phyloP scores from a whole-genome alignment of 106 monocot species.

The Apostasia shenzhenica region DNA sequence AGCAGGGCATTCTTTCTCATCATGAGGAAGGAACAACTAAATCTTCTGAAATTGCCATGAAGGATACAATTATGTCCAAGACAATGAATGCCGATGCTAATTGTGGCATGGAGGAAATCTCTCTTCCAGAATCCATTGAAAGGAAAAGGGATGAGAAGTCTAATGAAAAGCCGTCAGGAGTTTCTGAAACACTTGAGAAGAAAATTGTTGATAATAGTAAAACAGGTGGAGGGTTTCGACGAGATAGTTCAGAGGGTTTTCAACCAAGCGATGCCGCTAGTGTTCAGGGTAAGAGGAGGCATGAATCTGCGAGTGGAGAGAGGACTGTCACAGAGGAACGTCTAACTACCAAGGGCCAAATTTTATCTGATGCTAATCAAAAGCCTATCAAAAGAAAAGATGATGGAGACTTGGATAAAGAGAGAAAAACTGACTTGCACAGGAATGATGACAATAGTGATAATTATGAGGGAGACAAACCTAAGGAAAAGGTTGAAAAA shows the following conservation, averaged over 20 bases:
- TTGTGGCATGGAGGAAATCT: slow-evolving; percentile 1
- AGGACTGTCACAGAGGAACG: slow-evolving; percentile 3
- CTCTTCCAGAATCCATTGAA: background rate
- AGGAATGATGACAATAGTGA: slow-evolving; percentile 9
- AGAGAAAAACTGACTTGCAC: background rate
- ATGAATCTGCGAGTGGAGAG: slow-evolving; percentile 8
- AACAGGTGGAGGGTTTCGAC: slow-evolving; percentile 3
- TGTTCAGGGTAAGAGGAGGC: slow-evolving; percentile 2
- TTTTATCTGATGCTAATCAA: background rate
- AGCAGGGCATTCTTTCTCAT: slow-evolving; percentile 8
- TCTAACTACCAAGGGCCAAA: slow-evolving; percentile 9
- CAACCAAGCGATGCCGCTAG: background rate
- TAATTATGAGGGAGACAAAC: slow-evolving; percentile 16
- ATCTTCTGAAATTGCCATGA: slow-evolving; percentile 8
- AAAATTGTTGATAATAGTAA: background rate
- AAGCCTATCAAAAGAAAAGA: slow-evolving; percentile 11
- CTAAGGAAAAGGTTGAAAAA: slow-evolving; percentile 26
- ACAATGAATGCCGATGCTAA: background rate
- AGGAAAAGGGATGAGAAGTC: slow-evolving; percentile 8
- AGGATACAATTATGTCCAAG: background rate
- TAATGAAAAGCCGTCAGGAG: slow-evolving; percentile 10
- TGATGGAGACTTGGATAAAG: slow-evolving; percentile 7
- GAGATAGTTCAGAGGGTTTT: slow-evolving; percentile 8
- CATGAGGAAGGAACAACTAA: slow-evolving; percentile 5
- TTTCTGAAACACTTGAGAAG: slow-evolving; percentile 11